Evolutionary conservation across 257 asterid species (phyloP), one percentile per base, ranked within the genome.

Genomic region (Apocynum venetum): DNA sequence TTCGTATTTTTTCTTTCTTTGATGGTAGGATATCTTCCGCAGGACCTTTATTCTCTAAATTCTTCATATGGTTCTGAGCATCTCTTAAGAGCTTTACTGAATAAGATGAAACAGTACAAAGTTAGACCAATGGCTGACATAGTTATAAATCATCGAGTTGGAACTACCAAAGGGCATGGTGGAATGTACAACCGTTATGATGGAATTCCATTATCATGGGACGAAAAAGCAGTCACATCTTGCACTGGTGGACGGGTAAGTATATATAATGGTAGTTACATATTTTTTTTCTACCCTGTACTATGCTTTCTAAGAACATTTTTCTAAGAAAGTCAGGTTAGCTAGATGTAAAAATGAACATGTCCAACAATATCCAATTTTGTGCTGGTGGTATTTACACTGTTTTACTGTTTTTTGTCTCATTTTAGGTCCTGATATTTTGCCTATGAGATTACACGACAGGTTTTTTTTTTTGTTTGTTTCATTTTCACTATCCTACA

Each of bases 71-170:
- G 98, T 67, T 90, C 99, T 74, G 99, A 93, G 80, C 80, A 88
- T 75, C 86, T 78, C 66, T 82, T 95, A 81, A 91, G 83, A 84
- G 89, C 97, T 84, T 80, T 95, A 74, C 93, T 95, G 61, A 73
- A 88, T 80, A 91, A 90, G 95, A 88, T 95, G 99, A 95, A 93
- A 72, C 92, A 82, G 57, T 82, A 83, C 85, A 93, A 91, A 77
- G 96, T 95, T 72, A 91, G 99, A 86, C 83, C 91, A 40, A 95
- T 95, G 99, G 98, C 97, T 68, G 99, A 95, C 83, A 88, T 95
- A 75, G 98, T 95, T 82, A 90, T 95, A 86, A 95, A 95, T 75
- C 98, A 95, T 87, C 94, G 99, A 66, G 91, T 85, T 82, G 99
- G 99, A 57, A 95, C 99, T 78, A 87, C 94, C 11, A 74, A 83